Percentiles rank a stretch among this genome's conserved stretches.
Evolutionary conservation across 345 rosid species (phyloP).

Genomic region (Euphorbia peplus): DNA sequence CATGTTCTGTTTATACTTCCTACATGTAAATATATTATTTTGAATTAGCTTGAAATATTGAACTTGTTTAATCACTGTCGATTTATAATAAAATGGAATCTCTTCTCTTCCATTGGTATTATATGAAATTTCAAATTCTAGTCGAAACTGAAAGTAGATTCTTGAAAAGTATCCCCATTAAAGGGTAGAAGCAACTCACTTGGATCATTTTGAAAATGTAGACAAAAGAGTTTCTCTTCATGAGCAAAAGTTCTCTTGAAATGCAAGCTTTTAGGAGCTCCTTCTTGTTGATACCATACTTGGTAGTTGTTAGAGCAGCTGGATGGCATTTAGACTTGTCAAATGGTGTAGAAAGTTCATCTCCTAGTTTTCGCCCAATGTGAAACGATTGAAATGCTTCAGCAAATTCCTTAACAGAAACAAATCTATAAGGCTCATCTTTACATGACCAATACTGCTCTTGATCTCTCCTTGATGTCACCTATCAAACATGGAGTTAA

Average conservation of each 20-base stretch:
- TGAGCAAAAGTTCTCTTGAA: constrained; percentile 61
- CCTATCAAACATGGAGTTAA: constrained; percentile 20
- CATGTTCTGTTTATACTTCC: no score
- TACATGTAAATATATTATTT: no score
- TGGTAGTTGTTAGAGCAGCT: constrained; percentile 55
- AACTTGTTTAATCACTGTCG: no score
- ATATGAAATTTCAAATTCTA: background rate
- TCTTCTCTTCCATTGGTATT: background rate
- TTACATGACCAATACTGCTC: constrained; percentile 60
- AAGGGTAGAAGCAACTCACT: constrained; percentile 21
- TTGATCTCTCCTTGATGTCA: constrained; percentile 66
- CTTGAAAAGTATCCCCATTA: background rate
- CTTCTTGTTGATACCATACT: constrained; percentile 55
- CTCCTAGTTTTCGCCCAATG: constrained; percentile 51
- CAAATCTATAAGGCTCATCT: constrained; percentile 53
- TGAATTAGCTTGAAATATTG: no score
- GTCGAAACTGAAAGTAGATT: background rate
- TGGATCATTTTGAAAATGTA: constrained; percentile 54
- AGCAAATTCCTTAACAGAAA: constrained; percentile 50
- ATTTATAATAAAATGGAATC: background rate
- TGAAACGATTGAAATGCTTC: constrained; percentile 62
- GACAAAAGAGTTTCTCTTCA: constrained; percentile 79
- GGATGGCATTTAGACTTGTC: constrained; percentile 69
- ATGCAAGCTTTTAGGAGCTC: constrained; percentile 63
- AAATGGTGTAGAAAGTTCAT: constrained; percentile 57